These are phyloP conservation scores for Penicillium bovifimosum DNA, from an alignment of 495 filamentous ascomycete species.

Conservation along the genomic window DNA sequence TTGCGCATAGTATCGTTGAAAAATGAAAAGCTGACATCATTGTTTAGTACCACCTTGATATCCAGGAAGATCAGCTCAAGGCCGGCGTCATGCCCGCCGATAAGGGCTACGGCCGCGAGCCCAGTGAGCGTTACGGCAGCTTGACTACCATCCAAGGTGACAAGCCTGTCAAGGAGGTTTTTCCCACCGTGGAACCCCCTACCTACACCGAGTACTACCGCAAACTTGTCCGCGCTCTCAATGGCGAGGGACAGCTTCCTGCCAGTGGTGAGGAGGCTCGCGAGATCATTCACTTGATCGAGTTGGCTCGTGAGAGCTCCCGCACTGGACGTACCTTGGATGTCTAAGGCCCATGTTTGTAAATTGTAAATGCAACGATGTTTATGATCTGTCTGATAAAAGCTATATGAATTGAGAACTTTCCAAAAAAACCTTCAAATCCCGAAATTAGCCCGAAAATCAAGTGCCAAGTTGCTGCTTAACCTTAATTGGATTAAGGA, in stretches of 20 bases:
- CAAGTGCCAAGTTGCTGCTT: neutral
- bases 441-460: neutral
- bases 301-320: constrained; percentile 65
- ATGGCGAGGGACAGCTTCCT: constrained; percentile 57
- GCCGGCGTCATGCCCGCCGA: constrained; percentile 61
- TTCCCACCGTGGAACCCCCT: constrained; percentile 58
- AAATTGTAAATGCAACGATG: constrained; percentile 12
- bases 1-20: neutral
- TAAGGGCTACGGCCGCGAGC: constrained; percentile 61
- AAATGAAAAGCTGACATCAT: neutral
- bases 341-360: constrained; percentile 24
- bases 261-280: constrained; percentile 67
- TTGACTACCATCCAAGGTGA: constrained; percentile 42
- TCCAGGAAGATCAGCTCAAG: constrained; percentile 77
- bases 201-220: constrained; percentile 73
- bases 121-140: constrained; percentile 45
- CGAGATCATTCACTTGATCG: constrained; percentile 69
- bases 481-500: neutral
- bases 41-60: constrained; percentile 58
- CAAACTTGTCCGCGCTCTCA: constrained; percentile 60
- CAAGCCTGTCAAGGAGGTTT: constrained; percentile 38
- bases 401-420: neutral
- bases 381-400: constrained; percentile 14
- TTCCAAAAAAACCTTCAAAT: neutral
- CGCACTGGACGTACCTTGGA: constrained; percentile 56